Base-by-base conservation (phyloP, 192 early-diverging fungal species). In the Rhizophagus clarus region DNA sequence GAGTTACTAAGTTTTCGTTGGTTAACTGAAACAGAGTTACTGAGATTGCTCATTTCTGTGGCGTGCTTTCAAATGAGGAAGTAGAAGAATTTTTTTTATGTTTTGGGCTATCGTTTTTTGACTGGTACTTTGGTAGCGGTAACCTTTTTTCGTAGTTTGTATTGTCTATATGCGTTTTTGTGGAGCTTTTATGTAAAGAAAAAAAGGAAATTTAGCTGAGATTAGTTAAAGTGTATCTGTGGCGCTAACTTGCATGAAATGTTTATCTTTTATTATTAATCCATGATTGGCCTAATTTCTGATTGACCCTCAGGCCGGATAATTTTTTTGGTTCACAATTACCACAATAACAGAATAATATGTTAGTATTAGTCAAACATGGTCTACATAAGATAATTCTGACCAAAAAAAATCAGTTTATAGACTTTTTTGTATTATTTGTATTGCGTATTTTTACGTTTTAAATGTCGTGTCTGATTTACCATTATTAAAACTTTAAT, bases 1-100 rank as follows among this genome's bases (percentile, higher is more conserved):
- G 51, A 47, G 63, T 61, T 79, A 71, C 77, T 79, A n/a, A 24
- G 47, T 61, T 71, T 79, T 79, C 77, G 49, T 71, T 69, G 67
- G 20, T 22, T n/a, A 32, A 28, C 56, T 29, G 42, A 28, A 69
- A 31, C 63, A n/a, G 42, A 45, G 20, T 6, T 56, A 56, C 51
- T 28, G 12, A 70, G 68, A 37, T 37, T n/a, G 56, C 60, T 62
- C 62, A 66, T 45, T 26, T 77, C 26, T 62, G 68, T 34, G 68
- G 40, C 68, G 37, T 70, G 68, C 11, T 42, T 70, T 70, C 68
- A 70, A 70, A 70, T 42, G 68, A 42, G 34, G 68, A 37, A 42
- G 37, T n/a, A n/a, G 6, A 40, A 70, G 20, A n/a, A 20, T 32
- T n/a, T 40, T 70, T 70, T 42, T 40, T 70, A 37, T 45, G 34